phyloP scores from a whole-genome alignment of 2,329 filamentous ascomycete species.

The Talaromyces verruculosus region DNA sequence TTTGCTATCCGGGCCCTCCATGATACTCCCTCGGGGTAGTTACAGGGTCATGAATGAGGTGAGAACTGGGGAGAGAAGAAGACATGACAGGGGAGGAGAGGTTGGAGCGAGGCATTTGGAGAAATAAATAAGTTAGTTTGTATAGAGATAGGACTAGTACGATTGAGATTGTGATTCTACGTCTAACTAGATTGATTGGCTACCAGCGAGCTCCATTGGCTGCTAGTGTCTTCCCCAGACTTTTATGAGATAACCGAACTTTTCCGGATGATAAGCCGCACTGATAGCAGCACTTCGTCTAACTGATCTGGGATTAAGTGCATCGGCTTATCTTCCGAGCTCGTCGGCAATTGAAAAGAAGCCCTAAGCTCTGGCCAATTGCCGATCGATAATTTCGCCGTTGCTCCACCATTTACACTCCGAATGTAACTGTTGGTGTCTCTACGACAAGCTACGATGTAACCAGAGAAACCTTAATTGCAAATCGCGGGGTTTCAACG shows the following conservation, averaged over 20 bases:
- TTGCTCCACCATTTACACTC: neutral
- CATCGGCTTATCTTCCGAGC: neutral
- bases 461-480: neutral
- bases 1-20: conserved; percentile 16
- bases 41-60: neutral
- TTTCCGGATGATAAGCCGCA: neutral
- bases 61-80: neutral
- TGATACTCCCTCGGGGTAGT: neutral
- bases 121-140: neutral
- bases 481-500: too few relatives aligned
- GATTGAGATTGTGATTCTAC: too few relatives aligned
- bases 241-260: neutral
- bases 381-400: neutral
- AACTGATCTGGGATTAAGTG: neutral
- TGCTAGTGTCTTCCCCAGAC: too few relatives aligned
- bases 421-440: neutral
- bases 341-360: neutral
- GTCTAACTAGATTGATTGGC: neutral
- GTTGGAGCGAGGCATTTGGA: neutral
- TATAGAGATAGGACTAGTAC: neutral
- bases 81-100: neutral
- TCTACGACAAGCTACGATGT: neutral
- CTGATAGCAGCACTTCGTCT: neutral
- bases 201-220: neutral
- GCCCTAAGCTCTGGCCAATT: neutral